Base-by-base conservation (phyloP, 441 rosid genomes). In the Erodium chrysanthum region DNA sequence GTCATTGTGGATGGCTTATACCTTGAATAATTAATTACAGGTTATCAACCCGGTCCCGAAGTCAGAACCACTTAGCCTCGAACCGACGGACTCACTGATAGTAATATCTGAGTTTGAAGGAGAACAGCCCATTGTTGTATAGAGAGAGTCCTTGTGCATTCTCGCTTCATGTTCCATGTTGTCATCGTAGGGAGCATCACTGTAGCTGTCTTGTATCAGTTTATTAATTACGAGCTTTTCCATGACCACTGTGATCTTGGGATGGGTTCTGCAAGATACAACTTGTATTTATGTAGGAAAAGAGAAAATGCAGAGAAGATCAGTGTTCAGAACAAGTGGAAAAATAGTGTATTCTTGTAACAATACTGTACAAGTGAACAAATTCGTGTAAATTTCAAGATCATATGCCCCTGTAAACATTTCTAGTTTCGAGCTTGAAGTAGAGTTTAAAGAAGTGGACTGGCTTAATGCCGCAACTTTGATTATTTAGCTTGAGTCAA, bases 31-130 rank as follows among this genome's bases (percentile, higher is more conserved):
- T 17, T 7, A 7, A 18, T 58, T 77, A 74, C 90, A 94, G 99
- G 88, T 87, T 64, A 88, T 94, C 40, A 91, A 94, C 79, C 99
- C 96, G 14, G 66, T 37, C 64, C 83, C 87, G 3, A 94, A 94
- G 82, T 72, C 82, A 4, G 86, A 85, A 72, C 83, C 96, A 17
- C 86, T 89, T 4, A 74, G 79, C 15, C 86, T 94, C 3, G 73
- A 72, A 69, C 25, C 67, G 75, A 78, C 82, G 0, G 99, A 94
- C 78, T 79, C 85, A 1, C 76, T 94, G 65, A 91, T 94, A 8
- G 97, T 94, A 66, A 89, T 91, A 74, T 91, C 99, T 4, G 99
- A 94, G 83, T 89, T 89, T 18, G 96, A 94, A 86, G 91, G 91
- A 70, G 88, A 84, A 61, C 88, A 84, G n/a, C 86, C 95, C 5